Evolutionary conservation across 2,329 filamentous ascomycete species (phyloP).

Genomic region (Zasmidium angulare): DNA sequence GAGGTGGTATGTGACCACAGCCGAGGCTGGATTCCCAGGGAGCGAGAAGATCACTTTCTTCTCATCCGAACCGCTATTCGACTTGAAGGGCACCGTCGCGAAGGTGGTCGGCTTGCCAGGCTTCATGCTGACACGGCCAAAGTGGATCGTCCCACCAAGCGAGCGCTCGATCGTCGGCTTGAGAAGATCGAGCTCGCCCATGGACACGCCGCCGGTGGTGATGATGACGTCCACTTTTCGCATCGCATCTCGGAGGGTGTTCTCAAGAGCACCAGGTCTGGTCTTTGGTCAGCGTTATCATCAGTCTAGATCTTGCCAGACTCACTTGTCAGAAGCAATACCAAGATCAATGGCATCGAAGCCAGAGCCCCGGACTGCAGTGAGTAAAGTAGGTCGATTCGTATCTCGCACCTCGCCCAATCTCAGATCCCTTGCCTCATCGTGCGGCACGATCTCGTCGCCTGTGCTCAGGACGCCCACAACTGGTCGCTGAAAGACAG

Average conservation of each 20-base stretch:
- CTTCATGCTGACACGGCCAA: conserved; percentile 96
- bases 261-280: conserved; percentile 69
- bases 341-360: conserved; percentile 82
- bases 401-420: conserved; percentile 90
- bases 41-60: conserved; percentile 80
- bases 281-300: conserved; percentile 18
- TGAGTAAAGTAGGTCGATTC: conserved; percentile 83
- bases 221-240: conserved; percentile 77
- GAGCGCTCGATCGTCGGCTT: conserved; percentile 93
- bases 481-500: conserved; percentile 71
- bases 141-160: conserved; percentile 90
- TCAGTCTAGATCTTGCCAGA: neutral
- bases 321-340: conserved; percentile 71
- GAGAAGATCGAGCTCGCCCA: conserved; percentile 95
- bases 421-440: conserved; percentile 60
- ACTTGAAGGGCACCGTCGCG: conserved; percentile 73
- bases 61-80: conserved; percentile 53
- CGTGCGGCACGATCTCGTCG: conserved; percentile 84
- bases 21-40: conserved; percentile 90
- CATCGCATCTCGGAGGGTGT: conserved; percentile 72
- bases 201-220: conserved; percentile 91
- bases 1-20: conserved; percentile 88
- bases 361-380: conserved; percentile 70
- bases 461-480: conserved; percentile 90
- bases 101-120: conserved; percentile 97